Percentiles rank a stretch among this genome's conserved stretches.
phyloP scores from a whole-genome alignment of 306 rosid genomes.

The Inga leiocalycina region DNA sequence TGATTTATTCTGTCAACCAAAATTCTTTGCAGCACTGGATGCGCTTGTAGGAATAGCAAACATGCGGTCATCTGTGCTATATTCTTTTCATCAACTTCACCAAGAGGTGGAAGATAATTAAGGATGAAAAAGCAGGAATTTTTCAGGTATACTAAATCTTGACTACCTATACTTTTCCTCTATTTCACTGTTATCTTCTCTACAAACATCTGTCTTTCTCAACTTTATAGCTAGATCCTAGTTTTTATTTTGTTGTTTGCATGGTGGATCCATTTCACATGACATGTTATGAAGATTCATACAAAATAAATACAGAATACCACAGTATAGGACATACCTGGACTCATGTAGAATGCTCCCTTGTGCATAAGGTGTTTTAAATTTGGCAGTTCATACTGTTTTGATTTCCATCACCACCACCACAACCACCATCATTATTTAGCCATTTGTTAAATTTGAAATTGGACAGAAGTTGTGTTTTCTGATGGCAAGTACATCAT shows the following conservation, averaged over 20 bases:
- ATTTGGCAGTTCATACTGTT: neutral
- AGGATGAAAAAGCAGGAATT: constrained; percentile 37
- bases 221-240: constrained; percentile 3
- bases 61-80: constrained; percentile 56
- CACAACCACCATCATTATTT: neutral
- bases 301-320: neutral
- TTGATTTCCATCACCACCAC: neutral
- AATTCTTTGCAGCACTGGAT: constrained; percentile 67
- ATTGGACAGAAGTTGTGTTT: constrained; percentile 4
- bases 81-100: constrained; percentile 55
- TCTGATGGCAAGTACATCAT: neutral
- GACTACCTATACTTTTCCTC: neutral
- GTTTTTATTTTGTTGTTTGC: constrained; percentile 18
- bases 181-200: neutral
- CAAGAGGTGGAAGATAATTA: constrained; percentile 52
- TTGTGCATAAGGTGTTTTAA: neutral
- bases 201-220: neutral
- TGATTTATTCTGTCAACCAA: constrained; percentile 35
- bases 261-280: neutral
- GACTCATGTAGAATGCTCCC: neutral
- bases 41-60: constrained; percentile 77
- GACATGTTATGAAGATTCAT: constrained; percentile 11
- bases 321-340: neutral
- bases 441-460: neutral
- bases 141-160: constrained; percentile 32